Evolutionary conservation across 2,329 filamentous ascomycete species (phyloP), one percentile per base, ranked within the genome.

Genomic region (Aspergillus bombycis): DNA sequence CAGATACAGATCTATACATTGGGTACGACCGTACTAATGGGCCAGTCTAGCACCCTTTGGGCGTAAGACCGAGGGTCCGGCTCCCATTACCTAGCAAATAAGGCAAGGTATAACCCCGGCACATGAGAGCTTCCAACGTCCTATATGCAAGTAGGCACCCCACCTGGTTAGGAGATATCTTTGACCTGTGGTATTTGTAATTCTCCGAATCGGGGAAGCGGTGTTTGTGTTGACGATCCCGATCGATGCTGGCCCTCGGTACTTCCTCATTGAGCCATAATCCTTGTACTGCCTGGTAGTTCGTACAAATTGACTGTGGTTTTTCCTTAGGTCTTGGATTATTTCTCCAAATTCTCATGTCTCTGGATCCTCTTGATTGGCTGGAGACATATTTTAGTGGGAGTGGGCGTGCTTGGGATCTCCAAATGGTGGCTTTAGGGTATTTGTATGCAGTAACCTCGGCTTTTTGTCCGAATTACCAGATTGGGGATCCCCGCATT

Each of bases 391-490:
- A n/a, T 4, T 41, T n/a, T 41, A 19, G 19, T 41, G 16, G 38
- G 38, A 19, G 16, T 9, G 36, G 8, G 2, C 19, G 36, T n/a
- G 8, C 19, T 16, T 48, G 45, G 43, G 11, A 28, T 48, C 45
- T 23, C 45, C 21, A 26, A 48, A 48, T 48, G 12, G 38, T 41
- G 38, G 7, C 38, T 48, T 3, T 46, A 48, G 11, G 6, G 21
- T 14, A 11, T 48, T 28, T n/a, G 4, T 16, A 50, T 46, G 45
- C 16, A 30, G 26, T 50, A 61, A 65, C 57, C 61, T 72, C 71
- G 71, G 71, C 53, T 55, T 67, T 62, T 69, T 68, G 66, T 52
- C 70, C 70, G 71, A 71, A 60, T 50, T 64, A 48, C 67, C 66
- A 66, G 65, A 64, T 68, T 65, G 65, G 67, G 62, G 58, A 62